Conservation (phyloP, 257 asterid species). For the Solanum virginianum region DNA sequence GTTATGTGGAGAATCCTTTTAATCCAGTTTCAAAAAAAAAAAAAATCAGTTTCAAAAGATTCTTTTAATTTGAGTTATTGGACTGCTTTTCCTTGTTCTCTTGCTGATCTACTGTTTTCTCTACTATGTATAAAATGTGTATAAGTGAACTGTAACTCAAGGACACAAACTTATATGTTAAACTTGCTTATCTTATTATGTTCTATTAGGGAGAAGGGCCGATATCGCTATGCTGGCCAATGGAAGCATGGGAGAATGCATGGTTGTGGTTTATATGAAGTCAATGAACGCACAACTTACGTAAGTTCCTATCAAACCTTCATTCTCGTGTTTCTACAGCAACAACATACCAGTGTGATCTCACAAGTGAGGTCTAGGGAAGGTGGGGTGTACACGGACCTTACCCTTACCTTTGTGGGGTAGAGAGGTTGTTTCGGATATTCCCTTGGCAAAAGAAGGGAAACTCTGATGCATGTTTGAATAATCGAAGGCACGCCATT, state of each 20-base stretch:
- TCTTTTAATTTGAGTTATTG: not conserved
- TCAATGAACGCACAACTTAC: constrained; percentile 62
- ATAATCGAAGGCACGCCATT: too few relatives aligned
- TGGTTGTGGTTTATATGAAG: constrained; percentile 94
- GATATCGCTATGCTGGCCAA: constrained; percentile 88
- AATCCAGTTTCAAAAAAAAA: not conserved
- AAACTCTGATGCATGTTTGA: too few relatives aligned
- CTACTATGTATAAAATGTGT: not conserved
- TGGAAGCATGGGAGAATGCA: constrained; percentile 99
- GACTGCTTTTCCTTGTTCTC: not conserved
- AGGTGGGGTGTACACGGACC: too few relatives aligned
- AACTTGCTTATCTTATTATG: not conserved
- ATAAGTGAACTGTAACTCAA: not conserved
- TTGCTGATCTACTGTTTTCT: not conserved
- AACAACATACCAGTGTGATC: too few relatives aligned
- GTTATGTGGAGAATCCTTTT: not conserved
- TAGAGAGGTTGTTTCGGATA: too few relatives aligned
- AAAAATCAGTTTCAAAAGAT: too few relatives aligned
- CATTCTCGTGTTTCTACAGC: not conserved
- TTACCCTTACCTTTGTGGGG: too few relatives aligned
- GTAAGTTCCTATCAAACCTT: constrained; percentile 30
- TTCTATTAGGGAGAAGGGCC: constrained; percentile 78
- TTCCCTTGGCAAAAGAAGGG: too few relatives aligned
- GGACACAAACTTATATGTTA: not conserved
- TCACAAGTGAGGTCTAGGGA: too few relatives aligned